phyloP scores from a whole-genome alignment of 305 asterid species.

The Fraxinus greggii region DNA sequence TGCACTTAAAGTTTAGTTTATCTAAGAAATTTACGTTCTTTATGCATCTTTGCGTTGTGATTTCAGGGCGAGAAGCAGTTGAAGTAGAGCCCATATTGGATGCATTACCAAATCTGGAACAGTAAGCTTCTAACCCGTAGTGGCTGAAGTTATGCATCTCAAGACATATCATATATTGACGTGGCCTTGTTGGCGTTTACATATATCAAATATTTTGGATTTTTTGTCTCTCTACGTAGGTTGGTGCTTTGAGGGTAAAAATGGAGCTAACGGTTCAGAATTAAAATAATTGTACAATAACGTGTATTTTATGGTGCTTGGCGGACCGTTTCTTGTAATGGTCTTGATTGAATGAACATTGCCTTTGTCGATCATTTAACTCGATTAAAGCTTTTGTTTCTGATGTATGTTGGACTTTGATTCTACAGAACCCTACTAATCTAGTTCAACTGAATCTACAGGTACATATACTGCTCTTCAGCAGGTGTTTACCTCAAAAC shows the following conservation, averaged over 20 bases:
- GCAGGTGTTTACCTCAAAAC: conserved; percentile 90
- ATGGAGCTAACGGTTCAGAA: background rate
- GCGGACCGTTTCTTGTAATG: background rate
- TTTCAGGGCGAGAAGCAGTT: conserved; percentile 87
- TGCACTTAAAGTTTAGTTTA: background rate
- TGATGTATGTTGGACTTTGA: background rate
- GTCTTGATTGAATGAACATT: background rate
- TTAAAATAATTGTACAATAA: background rate
- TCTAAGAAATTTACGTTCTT: background rate
- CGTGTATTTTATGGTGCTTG: no score
- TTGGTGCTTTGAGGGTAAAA: background rate
- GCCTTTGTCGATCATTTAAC: background rate
- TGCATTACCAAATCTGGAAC: conserved; percentile 88
- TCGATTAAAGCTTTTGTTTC: background rate
- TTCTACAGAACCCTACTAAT: background rate
- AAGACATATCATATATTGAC: background rate
- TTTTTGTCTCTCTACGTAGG: background rate
- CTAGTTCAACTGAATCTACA: conserved; percentile 31
- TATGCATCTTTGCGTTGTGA: conserved; percentile 18
- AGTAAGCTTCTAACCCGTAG: conserved; percentile 47
- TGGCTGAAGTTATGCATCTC: background rate
- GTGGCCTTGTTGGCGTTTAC: no score
- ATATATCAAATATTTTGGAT: background rate
- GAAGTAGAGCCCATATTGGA: conserved; percentile 92
- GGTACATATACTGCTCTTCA: conserved; percentile 91